Evolutionary conservation across 768 basidiomycete genomes (phyloP), one percentile per base, ranked within the genome.

Genomic region (Goffeauzyma gilvescens): DNA sequence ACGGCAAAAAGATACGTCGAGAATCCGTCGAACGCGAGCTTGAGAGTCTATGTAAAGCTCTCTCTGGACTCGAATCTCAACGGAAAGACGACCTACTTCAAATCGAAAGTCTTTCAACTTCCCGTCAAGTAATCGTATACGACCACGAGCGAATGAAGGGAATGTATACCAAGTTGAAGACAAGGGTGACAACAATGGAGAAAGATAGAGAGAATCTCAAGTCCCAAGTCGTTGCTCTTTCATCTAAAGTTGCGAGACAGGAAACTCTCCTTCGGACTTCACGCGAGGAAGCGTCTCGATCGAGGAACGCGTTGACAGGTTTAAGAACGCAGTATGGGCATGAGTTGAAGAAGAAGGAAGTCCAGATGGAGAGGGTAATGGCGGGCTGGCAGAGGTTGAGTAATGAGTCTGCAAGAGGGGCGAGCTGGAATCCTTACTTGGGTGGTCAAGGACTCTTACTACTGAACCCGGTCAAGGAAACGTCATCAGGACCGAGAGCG

Each of bases 31-130:
- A n/a, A n/a, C n/a, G n/a, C n/a, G n/a, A n/a, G n/a, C n/a, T n/a
- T n/a, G n/a, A n/a, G n/a, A n/a, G n/a, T n/a, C n/a, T n/a, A n/a
- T n/a, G n/a, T n/a, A n/a, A n/a, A n/a, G n/a, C n/a, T n/a, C n/a
- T n/a, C n/a, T n/a, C n/a, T n/a, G n/a, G n/a, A n/a, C n/a, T n/a
- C n/a, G n/a, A n/a, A n/a, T n/a, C n/a, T n/a, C n/a, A n/a, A n/a
- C n/a, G n/a, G n/a, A n/a, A 54, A 50, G 53, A 55, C 27, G 53
- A 55, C 44, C 44, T 55, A 12, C 36, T 38, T 1, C 37, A 42
- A 27, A 35, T 50, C 21, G 53, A 55, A 33, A 24, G 43, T 14
- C 38, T 50, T 28, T 35, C 42, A 6, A 51, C 50, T 1, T 33
- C 50, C 3, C 50, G 50, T 30, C 26, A 44, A n/a, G 45, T 49